These are phyloP conservation scores for Stentor roeselii DNA, from an alignment of 73 alveolate species.

Conservation along the genomic window DNA sequence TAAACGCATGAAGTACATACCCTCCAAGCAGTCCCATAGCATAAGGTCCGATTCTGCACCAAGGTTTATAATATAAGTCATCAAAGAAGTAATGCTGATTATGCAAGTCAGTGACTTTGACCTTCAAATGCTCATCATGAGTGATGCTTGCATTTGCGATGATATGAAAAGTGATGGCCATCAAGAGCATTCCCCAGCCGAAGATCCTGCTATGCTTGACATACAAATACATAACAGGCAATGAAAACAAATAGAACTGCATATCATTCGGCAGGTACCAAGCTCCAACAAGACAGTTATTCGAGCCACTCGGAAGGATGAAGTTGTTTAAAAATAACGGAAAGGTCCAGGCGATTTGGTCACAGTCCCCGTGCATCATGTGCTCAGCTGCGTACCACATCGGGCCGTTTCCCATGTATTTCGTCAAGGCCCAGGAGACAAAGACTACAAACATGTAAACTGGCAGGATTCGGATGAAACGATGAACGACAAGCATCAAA, in stretches of 20 bases:
- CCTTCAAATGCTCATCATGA: neutral
- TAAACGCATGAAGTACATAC: conserved; percentile 20
- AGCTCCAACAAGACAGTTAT: conserved; percentile 34
- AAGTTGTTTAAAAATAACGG: conserved; percentile 35
- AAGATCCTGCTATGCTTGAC: conserved; percentile 22
- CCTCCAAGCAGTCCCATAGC: conserved; percentile 32
- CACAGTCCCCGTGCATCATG: neutral
- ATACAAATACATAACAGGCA: conserved; percentile 30
- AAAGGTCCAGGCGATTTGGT: conserved; percentile 33
- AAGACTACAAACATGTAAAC: conserved; percentile 14
- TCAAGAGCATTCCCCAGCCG: conserved; percentile 25
- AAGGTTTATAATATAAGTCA: conserved; percentile 37
- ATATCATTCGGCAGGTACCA: conserved; percentile 50
- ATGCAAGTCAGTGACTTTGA: neutral
- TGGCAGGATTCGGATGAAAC: conserved; percentile 30
- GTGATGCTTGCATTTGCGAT: neutral
- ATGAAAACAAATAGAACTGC: conserved; percentile 39
- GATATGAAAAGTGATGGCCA: conserved; percentile 26
- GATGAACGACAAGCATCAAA: conserved; percentile 32
- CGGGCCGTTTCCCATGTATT: conserved; percentile 36
- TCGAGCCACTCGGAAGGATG: conserved; percentile 18
- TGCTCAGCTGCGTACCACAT: conserved; percentile 26
- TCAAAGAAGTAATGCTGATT: neutral
- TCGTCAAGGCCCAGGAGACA: neutral
- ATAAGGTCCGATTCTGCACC: conserved; percentile 37